Evolutionary conservation across 2,329 filamentous ascomycete genomes (phyloP).

Genomic region (Helminthosporium solani): DNA sequence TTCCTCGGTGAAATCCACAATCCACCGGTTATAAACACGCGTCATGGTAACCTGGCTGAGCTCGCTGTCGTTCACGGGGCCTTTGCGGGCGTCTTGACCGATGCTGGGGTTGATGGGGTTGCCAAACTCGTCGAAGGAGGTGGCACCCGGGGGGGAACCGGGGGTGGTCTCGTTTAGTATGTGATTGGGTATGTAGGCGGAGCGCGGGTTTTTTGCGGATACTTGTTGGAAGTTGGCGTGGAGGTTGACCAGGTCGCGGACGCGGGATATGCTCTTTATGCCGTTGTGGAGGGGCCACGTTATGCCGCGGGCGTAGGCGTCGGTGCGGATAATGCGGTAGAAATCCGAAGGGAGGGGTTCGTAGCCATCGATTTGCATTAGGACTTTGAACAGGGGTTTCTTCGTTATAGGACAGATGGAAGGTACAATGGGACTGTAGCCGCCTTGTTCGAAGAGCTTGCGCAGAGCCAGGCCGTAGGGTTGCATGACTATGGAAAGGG

Average conservation of each 20-base stretch:
- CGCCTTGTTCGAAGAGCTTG: conserved; percentile 29
- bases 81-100: background rate
- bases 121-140: background rate
- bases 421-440: conserved; percentile 35
- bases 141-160: too few relatives aligned
- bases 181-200: conserved; percentile 12
- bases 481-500: conserved; percentile 33
- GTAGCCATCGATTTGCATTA: conserved; percentile 39
- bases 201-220: conserved; percentile 22
- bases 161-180: background rate
- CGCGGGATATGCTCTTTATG: conserved; percentile 20
- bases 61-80: conserved; percentile 6
- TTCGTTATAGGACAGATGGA: conserved; percentile 5
- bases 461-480: conserved; percentile 47
- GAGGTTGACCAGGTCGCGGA: conserved; percentile 34
- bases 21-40: conserved; percentile 49
- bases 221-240: conserved; percentile 18
- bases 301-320: conserved; percentile 38
- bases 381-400: conserved; percentile 30
- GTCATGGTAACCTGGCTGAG: conserved; percentile 34
- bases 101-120: background rate
- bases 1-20: conserved; percentile 58
- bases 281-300: conserved; percentile 32
- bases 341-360: conserved; percentile 33
- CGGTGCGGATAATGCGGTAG: conserved; percentile 27